Conservation (phyloP, 176 grass and related monocot genomes). For the Rhynchospora tenuis region DNA sequence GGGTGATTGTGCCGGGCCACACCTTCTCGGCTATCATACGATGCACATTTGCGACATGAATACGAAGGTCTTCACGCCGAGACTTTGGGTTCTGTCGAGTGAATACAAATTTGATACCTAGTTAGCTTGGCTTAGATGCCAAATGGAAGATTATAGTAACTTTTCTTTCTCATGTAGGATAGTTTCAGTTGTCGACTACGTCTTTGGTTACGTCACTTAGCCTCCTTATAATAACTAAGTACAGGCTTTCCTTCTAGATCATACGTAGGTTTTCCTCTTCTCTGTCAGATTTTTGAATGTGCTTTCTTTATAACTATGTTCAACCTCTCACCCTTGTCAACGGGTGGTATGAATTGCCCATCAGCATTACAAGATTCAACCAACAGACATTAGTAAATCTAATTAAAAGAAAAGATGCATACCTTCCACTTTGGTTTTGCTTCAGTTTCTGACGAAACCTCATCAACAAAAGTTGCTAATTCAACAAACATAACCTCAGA, state of each 20-base stretch:
- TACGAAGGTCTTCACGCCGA: conserved; percentile 87
- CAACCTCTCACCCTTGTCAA: not conserved
- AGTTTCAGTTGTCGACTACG: not conserved
- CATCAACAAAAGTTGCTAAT: conserved; percentile 77
- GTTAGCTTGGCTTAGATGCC: not conserved
- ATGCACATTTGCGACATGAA: conserved; percentile 78
- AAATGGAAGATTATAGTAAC: not conserved
- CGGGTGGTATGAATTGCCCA: not conserved
- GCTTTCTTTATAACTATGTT: not conserved
- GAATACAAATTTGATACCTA: not conserved
- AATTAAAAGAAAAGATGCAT: not conserved
- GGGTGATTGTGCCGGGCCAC: conserved; percentile 84
- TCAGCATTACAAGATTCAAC: conserved; percentile 6
- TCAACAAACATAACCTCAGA: conserved; percentile 94
- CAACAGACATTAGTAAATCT: not conserved
- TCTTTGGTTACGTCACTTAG: conserved; percentile 7
- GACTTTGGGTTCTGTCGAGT: conserved; percentile 72
- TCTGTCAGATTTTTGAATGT: not conserved
- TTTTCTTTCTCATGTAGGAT: not conserved
- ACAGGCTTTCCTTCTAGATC: not conserved
- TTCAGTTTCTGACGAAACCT: conserved; percentile 87
- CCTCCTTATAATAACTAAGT: not conserved
- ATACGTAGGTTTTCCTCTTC: not conserved
- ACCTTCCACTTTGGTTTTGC: conserved; percentile 99
- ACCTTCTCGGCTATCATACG: conserved; percentile 95